phyloP scores from a whole-genome alignment of 2,329 filamentous ascomycete species.

The Clonostachys rosea region DNA sequence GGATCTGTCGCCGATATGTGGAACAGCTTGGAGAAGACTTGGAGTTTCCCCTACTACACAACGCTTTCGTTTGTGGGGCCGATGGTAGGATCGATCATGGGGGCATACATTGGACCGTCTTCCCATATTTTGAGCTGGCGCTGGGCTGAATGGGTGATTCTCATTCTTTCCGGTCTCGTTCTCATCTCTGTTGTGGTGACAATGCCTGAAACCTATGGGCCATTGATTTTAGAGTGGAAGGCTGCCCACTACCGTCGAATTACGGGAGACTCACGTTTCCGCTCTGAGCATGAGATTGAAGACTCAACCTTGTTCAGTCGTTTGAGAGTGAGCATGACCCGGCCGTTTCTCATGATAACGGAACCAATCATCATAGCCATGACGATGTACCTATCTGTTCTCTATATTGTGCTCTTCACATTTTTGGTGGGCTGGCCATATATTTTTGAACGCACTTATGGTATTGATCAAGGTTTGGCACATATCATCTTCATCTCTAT shows the following conservation, averaged over 20 bases:
- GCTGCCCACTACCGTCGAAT: constrained; percentile 53
- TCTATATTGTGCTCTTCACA: constrained; percentile 50
- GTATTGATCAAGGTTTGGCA: constrained; percentile 30
- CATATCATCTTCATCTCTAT: constrained; percentile 38
- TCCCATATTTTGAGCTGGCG: constrained; percentile 43
- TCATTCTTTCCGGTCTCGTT: constrained; percentile 57
- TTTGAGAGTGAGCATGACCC: constrained; percentile 35
- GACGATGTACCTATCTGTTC: constrained; percentile 42
- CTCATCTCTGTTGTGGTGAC: constrained; percentile 51
- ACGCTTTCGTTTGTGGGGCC: constrained; percentile 33
- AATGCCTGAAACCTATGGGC: constrained; percentile 62
- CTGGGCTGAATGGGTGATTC: constrained; percentile 61
- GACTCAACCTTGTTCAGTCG: constrained; percentile 44
- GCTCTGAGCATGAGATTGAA: constrained; percentile 59
- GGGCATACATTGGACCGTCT: constrained; percentile 61
- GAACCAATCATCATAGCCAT: constrained; percentile 35
- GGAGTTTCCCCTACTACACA: constrained; percentile 39
- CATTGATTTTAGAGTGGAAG: constrained; percentile 53
- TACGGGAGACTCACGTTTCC: constrained; percentile 57
- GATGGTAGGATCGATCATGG: constrained; percentile 34
- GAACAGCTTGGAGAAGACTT: constrained; percentile 24
- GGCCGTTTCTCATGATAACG: constrained; percentile 31
- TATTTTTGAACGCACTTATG: constrained; percentile 39
- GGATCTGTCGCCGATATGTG: constrained; percentile 35
- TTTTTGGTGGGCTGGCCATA: constrained; percentile 46